Conservation (phyloP, 371 early-diverging fungal genomes). For the Mucor velutinosus region DNA sequence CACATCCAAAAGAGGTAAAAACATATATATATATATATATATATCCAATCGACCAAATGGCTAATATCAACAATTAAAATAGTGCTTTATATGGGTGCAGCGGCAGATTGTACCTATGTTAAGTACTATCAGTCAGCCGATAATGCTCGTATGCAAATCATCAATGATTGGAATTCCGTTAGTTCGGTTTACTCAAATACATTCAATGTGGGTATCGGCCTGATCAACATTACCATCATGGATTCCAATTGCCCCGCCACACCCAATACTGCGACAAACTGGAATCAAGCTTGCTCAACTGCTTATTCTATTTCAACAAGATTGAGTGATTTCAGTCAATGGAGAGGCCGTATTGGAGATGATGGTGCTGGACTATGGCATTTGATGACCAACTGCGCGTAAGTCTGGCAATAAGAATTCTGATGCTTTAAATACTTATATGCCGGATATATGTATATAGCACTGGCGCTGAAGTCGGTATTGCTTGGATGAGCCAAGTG, state of each 20-base stretch:
- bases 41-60: background rate
- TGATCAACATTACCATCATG: constrained; percentile 82
- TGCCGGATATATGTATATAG: constrained; percentile 17
- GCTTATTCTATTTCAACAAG: constrained; percentile 75
- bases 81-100: constrained; percentile 40
- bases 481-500: constrained; percentile 89
- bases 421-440: too few species aligned
- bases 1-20: constrained; percentile 42
- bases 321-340: constrained; percentile 85
- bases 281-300: constrained; percentile 83
- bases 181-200: constrained; percentile 82
- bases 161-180: constrained; percentile 77
- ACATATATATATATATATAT: background rate
- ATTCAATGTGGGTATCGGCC: constrained; percentile 89
- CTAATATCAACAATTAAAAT: background rate
- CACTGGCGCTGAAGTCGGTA: constrained; percentile 86
- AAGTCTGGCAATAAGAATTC: constrained; percentile 11
- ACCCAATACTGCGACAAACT: constrained; percentile 40
- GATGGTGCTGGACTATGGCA: constrained; percentile 96
- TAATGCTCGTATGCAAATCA: constrained; percentile 71
- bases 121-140: constrained; percentile 56
- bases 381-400: constrained; percentile 88
- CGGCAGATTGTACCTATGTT: constrained; percentile 83
- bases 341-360: constrained; percentile 73
- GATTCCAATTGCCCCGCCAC: constrained; percentile 61